Base-by-base conservation (phyloP, 140 eudicot species). In the Eryngium alpinum region DNA sequence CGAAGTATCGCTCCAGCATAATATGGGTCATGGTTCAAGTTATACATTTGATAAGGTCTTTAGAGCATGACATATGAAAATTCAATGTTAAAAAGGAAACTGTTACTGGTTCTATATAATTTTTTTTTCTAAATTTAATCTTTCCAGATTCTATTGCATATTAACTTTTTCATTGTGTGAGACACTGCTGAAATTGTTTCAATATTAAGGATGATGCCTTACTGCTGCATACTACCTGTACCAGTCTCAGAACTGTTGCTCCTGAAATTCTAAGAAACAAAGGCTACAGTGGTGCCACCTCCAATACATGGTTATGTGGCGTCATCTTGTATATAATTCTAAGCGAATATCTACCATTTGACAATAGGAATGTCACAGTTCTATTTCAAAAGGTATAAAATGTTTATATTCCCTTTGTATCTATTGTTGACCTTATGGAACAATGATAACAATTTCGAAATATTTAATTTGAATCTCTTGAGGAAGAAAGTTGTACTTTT, bases 21-120 rank as follows among this genome's bases (percentile, higher is more conserved):
- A 95, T 97, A 95, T 92, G 6, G 99, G 93, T 76, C 99, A 95
- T 71, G 99, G 99, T 89, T 95, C 99, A 70, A 95, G 97, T n/a
- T n/a, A n/a, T n/a, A 27, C 15, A 51, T 19, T 27, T 25, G 17
- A 51, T 76, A 66, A 27, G 17, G 46, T 76, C 65, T 51, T n/a
- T 16, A 24, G 66, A 9, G 28, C 16, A 28, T 13, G n/a, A 52
- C 27, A 70, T 24, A 52, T 53, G 7, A 17, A 10, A 2, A 17
- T 76, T 76, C 33, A 27, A 51, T 52, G 28, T 28, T 9, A 10
- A 16, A 29, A 52, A 29, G 17, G 46, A 28, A 9, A 46, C 28
- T 29, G 5, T 6, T 10, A 49, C 43, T 50, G 19, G 18, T 28
- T 15, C 24, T 75, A 7, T 25, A 53, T 25, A 32, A 70, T 46